These are phyloP conservation scores for Tubosaeta sp. DNA, from an alignment of 768 basidiomycete genomes.

Conservation along the genomic window DNA sequence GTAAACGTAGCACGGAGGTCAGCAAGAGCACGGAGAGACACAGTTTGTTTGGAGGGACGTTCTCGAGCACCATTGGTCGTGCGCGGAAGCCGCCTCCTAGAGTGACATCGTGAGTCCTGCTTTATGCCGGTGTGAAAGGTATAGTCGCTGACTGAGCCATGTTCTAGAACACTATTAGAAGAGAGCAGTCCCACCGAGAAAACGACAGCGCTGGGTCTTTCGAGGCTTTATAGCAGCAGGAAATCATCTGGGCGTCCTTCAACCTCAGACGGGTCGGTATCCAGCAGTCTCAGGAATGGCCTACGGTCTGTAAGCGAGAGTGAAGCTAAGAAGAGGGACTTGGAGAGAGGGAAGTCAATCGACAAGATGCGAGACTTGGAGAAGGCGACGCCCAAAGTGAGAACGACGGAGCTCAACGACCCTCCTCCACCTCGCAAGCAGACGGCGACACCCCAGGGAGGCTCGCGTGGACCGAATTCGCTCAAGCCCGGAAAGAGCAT, in stretches of 20 bases:
- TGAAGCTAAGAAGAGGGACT: conserved; percentile 14
- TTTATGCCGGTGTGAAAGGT: background rate
- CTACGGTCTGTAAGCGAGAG: conserved; percentile 18
- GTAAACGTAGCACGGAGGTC: conserved; percentile 49
- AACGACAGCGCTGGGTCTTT: conserved; percentile 43
- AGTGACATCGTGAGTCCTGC: conserved; percentile 52
- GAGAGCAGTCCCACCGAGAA: conserved; percentile 40
- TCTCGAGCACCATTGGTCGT: conserved; percentile 59
- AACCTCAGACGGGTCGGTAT: conserved; percentile 35
- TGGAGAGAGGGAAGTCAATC: conserved; percentile 21
- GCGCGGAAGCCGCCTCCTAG: conserved; percentile 78
- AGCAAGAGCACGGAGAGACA: conserved; percentile 51
- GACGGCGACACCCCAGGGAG: conserved; percentile 32
- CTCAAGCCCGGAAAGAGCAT: conserved; percentile 67
- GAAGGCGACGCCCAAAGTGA: conserved; percentile 15
- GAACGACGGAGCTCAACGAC: conserved; percentile 30
- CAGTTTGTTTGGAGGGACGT: conserved; percentile 76
- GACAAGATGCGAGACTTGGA: conserved; percentile 20
- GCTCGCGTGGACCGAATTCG: conserved; percentile 29
- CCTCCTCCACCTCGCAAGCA: conserved; percentile 53
- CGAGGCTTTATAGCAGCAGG: conserved; percentile 43
- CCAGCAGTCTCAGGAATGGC: conserved; percentile 23
- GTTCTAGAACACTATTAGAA: conserved; percentile 30
- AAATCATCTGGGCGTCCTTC: conserved; percentile 41
- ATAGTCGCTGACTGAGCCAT: background rate